Evolutionary conservation across 2,329 filamentous ascomycete species (phyloP).

Genomic region (Alternaria sp.): DNA sequence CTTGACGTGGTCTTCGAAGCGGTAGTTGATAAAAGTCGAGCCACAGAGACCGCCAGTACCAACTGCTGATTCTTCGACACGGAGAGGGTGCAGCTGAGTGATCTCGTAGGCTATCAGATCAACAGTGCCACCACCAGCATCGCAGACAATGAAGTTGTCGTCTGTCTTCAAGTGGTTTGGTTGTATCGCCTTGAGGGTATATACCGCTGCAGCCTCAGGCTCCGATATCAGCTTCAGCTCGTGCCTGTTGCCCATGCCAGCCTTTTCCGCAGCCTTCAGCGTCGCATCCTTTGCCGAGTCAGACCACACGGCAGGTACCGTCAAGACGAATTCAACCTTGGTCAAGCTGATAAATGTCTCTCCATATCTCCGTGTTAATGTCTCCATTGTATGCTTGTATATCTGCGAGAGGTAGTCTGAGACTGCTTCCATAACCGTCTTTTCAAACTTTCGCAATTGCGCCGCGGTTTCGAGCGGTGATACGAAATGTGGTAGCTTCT

Average conservation of each 20-base stretch:
- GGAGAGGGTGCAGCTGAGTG: conserved; percentile 73
- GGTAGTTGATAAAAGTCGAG: conserved; percentile 80
- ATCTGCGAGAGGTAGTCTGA: conserved; percentile 81
- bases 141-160: conserved; percentile 66
- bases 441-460: conserved; percentile 76
- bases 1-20: conserved; percentile 80
- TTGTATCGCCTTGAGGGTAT: conserved; percentile 80
- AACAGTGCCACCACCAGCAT: conserved; percentile 54
- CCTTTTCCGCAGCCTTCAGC: conserved; percentile 76
- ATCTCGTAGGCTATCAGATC: conserved; percentile 77
- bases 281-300: conserved; percentile 87
- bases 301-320: conserved; percentile 80
- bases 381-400: conserved; percentile 80
- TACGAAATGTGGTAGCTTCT: conserved; percentile 82
- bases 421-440: conserved; percentile 80
- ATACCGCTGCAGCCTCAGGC: conserved; percentile 79
- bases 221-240: conserved; percentile 82
- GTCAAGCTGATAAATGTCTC: conserved; percentile 80
- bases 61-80: conserved; percentile 80
- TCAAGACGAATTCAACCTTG: conserved; percentile 79
- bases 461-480: conserved; percentile 79
- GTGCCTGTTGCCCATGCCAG: conserved; percentile 75
- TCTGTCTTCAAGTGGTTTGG: conserved; percentile 76
- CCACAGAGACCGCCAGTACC: conserved; percentile 81
- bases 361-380: conserved; percentile 75